Evolutionary conservation across 148 eudicot genomes (phyloP).

Genomic region (Drosera capensis): DNA sequence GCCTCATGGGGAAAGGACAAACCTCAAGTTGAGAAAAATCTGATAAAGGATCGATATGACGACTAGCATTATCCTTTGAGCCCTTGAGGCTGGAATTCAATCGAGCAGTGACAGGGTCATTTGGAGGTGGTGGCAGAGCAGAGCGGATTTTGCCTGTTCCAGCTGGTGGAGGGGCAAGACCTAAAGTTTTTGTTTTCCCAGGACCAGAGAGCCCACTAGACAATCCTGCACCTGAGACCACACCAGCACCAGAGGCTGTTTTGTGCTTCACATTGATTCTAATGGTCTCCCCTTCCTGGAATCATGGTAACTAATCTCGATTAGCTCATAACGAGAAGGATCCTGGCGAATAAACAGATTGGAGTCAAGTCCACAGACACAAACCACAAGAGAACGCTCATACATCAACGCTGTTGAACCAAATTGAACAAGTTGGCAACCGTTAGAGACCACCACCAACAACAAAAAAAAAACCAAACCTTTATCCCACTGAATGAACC

Average conservation of each 20-base stretch:
- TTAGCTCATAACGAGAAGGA: constrained; percentile 2
- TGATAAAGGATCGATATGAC: constrained; percentile 48
- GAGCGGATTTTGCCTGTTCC: constrained; percentile 52
- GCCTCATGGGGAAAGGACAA: constrained; percentile 1
- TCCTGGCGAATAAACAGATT: neutral
- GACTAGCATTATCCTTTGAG: constrained; percentile 19
- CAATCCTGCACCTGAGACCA: constrained; percentile 70
- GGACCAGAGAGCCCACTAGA: constrained; percentile 31
- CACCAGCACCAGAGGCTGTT: constrained; percentile 61
- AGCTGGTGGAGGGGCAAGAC: constrained; percentile 75
- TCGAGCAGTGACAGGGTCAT: constrained; percentile 70
- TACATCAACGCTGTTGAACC: too few species aligned
- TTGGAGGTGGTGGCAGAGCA: constrained; percentile 94
- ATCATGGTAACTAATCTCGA: neutral
- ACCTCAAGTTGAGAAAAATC: constrained; percentile 93
- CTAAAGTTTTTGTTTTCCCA: constrained; percentile 43
- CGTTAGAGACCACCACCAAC: too few species aligned
- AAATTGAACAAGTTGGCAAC: too few species aligned
- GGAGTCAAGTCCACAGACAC: neutral
- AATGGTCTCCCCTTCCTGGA: constrained; percentile 97
- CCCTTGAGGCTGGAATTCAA: constrained; percentile 33
- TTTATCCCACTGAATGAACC: too few species aligned
- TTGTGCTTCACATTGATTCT: constrained; percentile 94
- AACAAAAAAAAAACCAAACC: too few species aligned
- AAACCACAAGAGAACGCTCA: too few species aligned